These are phyloP conservation scores for Gossypium arboreum DNA, from an alignment of 345 rosid species.

Conservation along the genomic window DNA sequence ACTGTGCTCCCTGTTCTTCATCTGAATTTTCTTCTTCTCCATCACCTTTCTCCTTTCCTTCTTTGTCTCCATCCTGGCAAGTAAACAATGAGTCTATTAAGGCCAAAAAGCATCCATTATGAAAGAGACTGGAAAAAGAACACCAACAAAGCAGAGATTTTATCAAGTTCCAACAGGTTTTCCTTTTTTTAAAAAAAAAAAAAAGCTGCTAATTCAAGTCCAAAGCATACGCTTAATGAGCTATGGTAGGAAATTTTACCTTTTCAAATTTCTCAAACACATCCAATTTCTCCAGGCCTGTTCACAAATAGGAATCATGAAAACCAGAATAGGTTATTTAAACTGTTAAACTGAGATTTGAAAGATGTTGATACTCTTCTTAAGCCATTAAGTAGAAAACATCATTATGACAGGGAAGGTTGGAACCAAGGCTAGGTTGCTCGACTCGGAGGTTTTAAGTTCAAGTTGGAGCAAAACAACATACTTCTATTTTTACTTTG, in stretches of 20 bases:
- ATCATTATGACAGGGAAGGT: neutral
- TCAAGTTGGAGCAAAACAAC: neutral
- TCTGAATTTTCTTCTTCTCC: slow-evolving; percentile 7
- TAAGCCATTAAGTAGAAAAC: neutral
- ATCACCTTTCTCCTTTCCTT: slow-evolving; percentile 12
- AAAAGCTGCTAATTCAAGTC: neutral
- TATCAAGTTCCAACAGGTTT: neutral
- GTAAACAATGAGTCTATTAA: neutral
- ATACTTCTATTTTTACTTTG: neutral
- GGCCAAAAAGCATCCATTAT: neutral
- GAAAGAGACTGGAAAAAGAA: too few species aligned
- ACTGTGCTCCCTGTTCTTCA: neutral
- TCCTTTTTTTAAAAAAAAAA: neutral
- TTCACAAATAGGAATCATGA: neutral
- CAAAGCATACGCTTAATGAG: neutral
- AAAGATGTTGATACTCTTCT: neutral
- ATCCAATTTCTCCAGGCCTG: slow-evolving; percentile 13
- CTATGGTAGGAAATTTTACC: neutral
- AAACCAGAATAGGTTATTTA: neutral
- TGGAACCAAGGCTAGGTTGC: neutral
- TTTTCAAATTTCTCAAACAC: slow-evolving; percentile 7
- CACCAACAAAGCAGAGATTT: neutral
- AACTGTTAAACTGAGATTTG: neutral
- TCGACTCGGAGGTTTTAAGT: neutral
- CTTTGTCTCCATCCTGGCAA: slow-evolving; percentile 1